Conservation (phyloP, 2,329 filamentous ascomycete genomes). For the Pyricularia pennisetigena region DNA sequence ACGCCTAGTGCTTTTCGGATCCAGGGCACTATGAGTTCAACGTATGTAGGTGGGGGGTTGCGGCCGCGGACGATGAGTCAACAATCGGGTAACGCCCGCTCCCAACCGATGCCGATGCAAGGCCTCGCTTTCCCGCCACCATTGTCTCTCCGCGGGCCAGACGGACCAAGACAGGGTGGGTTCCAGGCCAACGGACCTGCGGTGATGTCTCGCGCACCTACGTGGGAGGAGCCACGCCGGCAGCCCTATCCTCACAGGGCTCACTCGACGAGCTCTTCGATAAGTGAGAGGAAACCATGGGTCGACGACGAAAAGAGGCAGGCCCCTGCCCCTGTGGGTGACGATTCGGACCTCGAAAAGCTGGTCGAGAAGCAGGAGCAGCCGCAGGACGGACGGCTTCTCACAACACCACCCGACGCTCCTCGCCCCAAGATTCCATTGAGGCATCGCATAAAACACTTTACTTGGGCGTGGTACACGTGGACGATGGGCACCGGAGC, state of each 20-base stretch:
- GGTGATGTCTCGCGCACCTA: neutral
- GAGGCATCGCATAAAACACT: conserved; percentile 14
- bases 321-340: neutral
- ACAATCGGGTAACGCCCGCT: neutral
- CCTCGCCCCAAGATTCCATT: conserved; percentile 15
- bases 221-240: neutral
- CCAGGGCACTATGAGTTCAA: neutral
- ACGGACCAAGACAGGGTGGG: neutral
- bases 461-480: neutral
- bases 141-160: neutral
- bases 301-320: neutral
- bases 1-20: neutral
- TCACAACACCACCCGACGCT: neutral
- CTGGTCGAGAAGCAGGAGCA: neutral
- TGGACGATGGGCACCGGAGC: neutral
- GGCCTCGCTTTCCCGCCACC: neutral
- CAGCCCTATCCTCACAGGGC: neutral
- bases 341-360: neutral
- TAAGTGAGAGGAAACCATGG: neutral
- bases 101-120: neutral
- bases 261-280: neutral
- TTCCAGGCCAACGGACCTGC: neutral
- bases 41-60: neutral
- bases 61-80: neutral
- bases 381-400: neutral